Evolutionary conservation across 257 asterid genomes (phyloP), one percentile per base, ranked within the genome.

Genomic region (Nicotiana tabacum): DNA sequence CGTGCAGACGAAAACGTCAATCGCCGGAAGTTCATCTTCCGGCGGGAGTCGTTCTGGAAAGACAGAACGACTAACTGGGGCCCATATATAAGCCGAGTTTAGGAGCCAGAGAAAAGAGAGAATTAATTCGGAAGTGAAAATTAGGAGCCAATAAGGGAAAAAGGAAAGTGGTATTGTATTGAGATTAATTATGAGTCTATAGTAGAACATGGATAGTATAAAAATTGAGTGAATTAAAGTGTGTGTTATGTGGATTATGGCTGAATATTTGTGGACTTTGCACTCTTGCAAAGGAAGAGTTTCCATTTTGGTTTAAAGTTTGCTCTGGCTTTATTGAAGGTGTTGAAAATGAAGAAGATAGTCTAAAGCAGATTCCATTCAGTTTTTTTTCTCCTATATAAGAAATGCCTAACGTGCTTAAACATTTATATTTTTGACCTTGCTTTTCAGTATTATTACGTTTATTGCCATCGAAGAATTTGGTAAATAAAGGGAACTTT

Each of bases 1-100:
- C 15, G 93, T 91, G 77, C 92, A 91, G 0, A 91, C 69, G 7
- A 91, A 90, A 32, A 91, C 82, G 3, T 91, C 95, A 1, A 90
- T 79, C 3, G 87, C 77, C 0, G 93, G 93, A 13, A 91, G 86
- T 77, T 84, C 77, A 16, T 79, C 80, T 9, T 84, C 90, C 4
- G 32, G 88, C 27, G 92, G 90, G 24, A 90, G 32, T 5, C 89
- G 82, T 27, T 90, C 92, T 9, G 88, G 87, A 37, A 72, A 87
- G 1, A 70, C 89, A 1, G 33, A 43, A 4, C 90, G 89, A 1
- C 56, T 9, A 1, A 88, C 88, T 0, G 91, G 92, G 3, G 56
- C 21, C 86, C 91, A 89, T 48, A 77, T 46, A 43, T 58, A 70
- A 4, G 88, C 90, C n/a, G 80, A 86, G 83, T 83, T 76, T 29